Evolutionary conservation across 176 grass and related monocot genomes (phyloP).

Genomic region (Pontederia paniculata): DNA sequence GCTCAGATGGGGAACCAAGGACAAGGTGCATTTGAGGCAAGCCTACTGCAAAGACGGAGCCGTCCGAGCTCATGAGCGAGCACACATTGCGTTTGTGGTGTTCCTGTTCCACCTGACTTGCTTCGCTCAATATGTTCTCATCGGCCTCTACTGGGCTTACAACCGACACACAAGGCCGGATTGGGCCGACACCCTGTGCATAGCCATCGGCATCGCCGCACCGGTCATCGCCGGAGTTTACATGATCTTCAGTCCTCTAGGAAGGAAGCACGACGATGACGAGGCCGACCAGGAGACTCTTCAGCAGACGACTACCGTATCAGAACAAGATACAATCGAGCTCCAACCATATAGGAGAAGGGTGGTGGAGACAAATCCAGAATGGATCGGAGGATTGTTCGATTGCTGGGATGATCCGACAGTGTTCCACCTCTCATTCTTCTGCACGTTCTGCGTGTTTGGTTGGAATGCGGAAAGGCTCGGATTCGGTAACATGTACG

Average conservation of each 20-base stretch:
- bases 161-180: conserved; percentile 29
- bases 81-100: conserved; percentile 46
- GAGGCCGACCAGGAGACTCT: conserved; percentile 7
- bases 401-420: conserved; percentile 85
- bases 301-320: neutral
- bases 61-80: conserved; percentile 35
- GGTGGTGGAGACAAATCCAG: conserved; percentile 59
- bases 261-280: conserved; percentile 20
- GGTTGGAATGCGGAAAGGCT: conserved; percentile 98
- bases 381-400: conserved; percentile 75
- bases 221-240: conserved; percentile 55
- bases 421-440: conserved; percentile 47
- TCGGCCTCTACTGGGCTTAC: conserved; percentile 81
- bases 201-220: conserved; percentile 38
- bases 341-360: conserved; percentile 50
- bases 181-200: conserved; percentile 70
- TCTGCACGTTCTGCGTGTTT: conserved; percentile 78
- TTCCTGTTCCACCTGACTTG: conserved; percentile 59
- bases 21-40: conserved; percentile 33
- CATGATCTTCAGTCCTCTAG: conserved; percentile 42
- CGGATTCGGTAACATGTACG: conserved; percentile 98
- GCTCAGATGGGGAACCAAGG: conserved; percentile 46
- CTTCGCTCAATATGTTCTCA: conserved; percentile 65
- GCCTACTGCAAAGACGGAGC: conserved; percentile 63
- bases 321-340: conserved; percentile 17